Conservation (phyloP, 768 basidiomycete species). For the Pleurotus sapidus region DNA sequence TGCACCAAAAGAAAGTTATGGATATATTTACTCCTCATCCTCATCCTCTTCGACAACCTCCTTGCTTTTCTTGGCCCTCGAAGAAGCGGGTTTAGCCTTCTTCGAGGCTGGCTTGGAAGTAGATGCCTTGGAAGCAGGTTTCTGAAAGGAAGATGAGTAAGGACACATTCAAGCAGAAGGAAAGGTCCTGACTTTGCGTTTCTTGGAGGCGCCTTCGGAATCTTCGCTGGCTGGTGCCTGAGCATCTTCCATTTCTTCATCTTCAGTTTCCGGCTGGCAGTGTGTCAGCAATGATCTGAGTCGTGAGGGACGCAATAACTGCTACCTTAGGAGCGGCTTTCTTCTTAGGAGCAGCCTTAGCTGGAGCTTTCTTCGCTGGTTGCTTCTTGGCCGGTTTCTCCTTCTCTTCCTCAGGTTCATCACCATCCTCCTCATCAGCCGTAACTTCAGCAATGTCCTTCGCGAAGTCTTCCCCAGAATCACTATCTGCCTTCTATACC, state of each 20-base stretch:
- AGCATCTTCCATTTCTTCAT: conserved; percentile 42
- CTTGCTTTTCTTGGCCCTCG: conserved; percentile 48
- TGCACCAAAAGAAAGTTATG: neutral
- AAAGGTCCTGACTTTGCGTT: conserved; percentile 58
- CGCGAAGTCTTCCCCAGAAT: conserved; percentile 43
- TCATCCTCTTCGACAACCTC: conserved; percentile 44
- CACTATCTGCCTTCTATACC: conserved; percentile 30
- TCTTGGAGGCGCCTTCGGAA: conserved; percentile 52
- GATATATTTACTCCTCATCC: conserved; percentile 23
- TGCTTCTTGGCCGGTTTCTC: conserved; percentile 44
- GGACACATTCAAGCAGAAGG: conserved; percentile 4
- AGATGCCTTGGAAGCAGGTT: conserved; percentile 35
- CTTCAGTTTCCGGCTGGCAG: conserved; percentile 15
- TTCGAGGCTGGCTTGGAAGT: conserved; percentile 40
- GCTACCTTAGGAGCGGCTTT: conserved; percentile 24
- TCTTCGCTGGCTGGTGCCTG: conserved; percentile 44
- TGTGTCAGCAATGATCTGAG: conserved; percentile 30
- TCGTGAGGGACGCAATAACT: conserved; percentile 10
- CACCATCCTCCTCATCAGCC: conserved; percentile 30
- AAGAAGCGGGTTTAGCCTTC: conserved; percentile 42
- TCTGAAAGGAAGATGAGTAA: conserved; percentile 21
- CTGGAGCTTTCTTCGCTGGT: conserved; percentile 27
- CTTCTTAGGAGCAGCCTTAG: conserved; percentile 21
- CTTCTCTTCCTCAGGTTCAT: conserved; percentile 36
- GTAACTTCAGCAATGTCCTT: conserved; percentile 36